Evolutionary conservation across 2,329 filamentous ascomycete genomes (phyloP), one percentile per base, ranked within the genome.

Genomic region (Ophiocordyceps robertsii): DNA sequence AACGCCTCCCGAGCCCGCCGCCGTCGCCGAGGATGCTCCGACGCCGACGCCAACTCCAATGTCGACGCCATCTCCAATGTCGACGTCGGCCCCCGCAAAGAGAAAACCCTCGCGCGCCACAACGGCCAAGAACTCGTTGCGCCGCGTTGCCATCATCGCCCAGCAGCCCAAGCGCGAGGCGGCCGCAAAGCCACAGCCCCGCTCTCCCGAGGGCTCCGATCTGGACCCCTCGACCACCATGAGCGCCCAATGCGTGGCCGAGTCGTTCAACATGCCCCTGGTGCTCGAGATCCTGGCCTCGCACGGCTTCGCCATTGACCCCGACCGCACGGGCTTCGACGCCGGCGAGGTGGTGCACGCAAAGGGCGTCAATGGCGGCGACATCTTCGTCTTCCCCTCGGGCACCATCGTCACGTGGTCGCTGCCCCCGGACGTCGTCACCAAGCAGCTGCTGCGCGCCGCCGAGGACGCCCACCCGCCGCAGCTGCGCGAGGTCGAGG

Each of bases 301-400:
- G 30, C 74, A 80, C 55, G 75, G 74, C 39, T 81, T 80, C 54
- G 61, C 65, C 35, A 70, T 81, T 42, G 76, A 82, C 52, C 77
- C 77, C 2, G 75, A 82, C 51, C 65, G 62, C 39, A 77, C 72
- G 12, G 73, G 69, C 13, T 80, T 82, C 51, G 75, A 80, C 49
- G 65, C 69, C 38, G 67, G 68, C 48, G 76, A 80, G 53, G 75
- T 82, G 6, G 72, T 82, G 39, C 77, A 82, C 54, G 77, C 76
- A 7, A 66, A 75, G 41, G 69, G 70, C 9, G 67, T 72, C 45
- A 73, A 77, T 56, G 70, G 77, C 44, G 89, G 88, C 30, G 92
- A 98, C 63, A 78, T 96, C 40, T 96, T 96, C 57, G 81, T 98
- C 44, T 98, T 98, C 51, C 88, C 90, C 9, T 95, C 89, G 0